Evolutionary conservation across 163 green algal species (phyloP), one percentile per base, ranked within the genome.

Genomic region (Chlorella variabilis): DNA sequence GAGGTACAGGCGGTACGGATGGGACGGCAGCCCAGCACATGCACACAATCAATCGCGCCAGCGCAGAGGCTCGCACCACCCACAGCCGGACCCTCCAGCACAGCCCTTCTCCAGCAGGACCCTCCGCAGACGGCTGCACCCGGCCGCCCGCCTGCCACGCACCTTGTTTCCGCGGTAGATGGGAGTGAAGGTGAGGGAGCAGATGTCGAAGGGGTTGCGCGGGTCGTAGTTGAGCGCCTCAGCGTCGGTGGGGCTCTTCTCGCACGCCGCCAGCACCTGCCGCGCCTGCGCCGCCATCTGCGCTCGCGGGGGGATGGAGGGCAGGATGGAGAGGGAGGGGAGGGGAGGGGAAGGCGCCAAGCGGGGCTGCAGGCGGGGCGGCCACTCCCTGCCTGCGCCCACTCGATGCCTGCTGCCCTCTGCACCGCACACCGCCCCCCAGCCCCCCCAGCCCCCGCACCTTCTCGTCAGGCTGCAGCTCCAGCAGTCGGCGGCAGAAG

Each of bases 131-230:
- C n/a, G n/a, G n/a, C n/a, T n/a, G n/a, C n/a, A n/a, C n/a, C n/a
- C n/a, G n/a, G n/a, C n/a, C n/a, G n/a, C n/a, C n/a, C n/a, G n/a
- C n/a, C n/a, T n/a, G n/a, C n/a, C n/a, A 15, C 89, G 87, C 80
- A 88, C 94, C 87, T 95, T 92, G 85, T 91, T 93, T 59, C 93
- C 91, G 69, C 93, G 92, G 93, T 99, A 99, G 85, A 99, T 98
- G 80, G 97, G 97, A 29, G 92, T 96, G 87, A 98, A 97, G 39
- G 95, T 99, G 62, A 95, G 45, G 48, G 90, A 92, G 90, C 96
- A 99, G 65, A 99, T 87, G 87, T 98, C 97, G 77, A 99, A 99
- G 54, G 97, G 97, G 88, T 99, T 99, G 79, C 96, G 94, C 11
- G 96, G 87, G 90, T 99, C 97, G 87, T 99, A 99, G 73, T 98